Percentiles rank a stretch among this genome's conserved stretches.
These are phyloP conservation scores for Skeletonema menzelii DNA, from an alignment of 108 stramenopile species.

Conservation along the genomic window DNA sequence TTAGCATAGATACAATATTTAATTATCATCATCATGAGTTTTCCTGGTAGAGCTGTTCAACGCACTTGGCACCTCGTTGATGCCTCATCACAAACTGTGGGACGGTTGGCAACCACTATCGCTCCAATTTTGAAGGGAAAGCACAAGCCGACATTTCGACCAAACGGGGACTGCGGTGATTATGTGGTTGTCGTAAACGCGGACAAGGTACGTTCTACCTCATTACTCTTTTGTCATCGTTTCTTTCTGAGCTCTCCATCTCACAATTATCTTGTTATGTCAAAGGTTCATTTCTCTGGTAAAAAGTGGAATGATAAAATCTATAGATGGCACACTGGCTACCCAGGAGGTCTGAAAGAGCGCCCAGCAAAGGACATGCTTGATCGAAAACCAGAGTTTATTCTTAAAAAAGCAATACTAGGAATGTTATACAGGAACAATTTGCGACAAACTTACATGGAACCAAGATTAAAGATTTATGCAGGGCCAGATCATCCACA, in stretches of 20 bases:
- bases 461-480: slow-evolving; percentile 83
- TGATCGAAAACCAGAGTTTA: slow-evolving; percentile 78
- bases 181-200: slow-evolving; percentile 94
- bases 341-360: slow-evolving; percentile 93
- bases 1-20: neutral
- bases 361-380: slow-evolving; percentile 82
- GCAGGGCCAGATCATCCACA: slow-evolving; percentile 82
- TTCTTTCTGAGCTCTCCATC: neutral
- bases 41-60: slow-evolving; percentile 77
- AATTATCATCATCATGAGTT: slow-evolving; percentile 56
- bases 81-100: slow-evolving; percentile 88
- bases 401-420: slow-evolving; percentile 80
- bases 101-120: slow-evolving; percentile 89
- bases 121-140: slow-evolving; percentile 90
- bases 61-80: slow-evolving; percentile 92
- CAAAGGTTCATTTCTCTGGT: slow-evolving; percentile 85
- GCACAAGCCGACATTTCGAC: slow-evolving; percentile 95
- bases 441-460: slow-evolving; percentile 75
- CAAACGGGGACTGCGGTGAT: slow-evolving; percentile 94
- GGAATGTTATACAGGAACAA: slow-evolving; percentile 89
- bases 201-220: slow-evolving; percentile 60
- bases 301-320: slow-evolving; percentile 92
- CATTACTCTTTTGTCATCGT: neutral
- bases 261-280: neutral
- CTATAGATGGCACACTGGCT: slow-evolving; percentile 95